A percentile compares a stretch with the other conserved stretches of the same genome.
Evolutionary conservation across 305 asterid genomes (phyloP).

Genomic region (Caryopteris hybrid): DNA sequence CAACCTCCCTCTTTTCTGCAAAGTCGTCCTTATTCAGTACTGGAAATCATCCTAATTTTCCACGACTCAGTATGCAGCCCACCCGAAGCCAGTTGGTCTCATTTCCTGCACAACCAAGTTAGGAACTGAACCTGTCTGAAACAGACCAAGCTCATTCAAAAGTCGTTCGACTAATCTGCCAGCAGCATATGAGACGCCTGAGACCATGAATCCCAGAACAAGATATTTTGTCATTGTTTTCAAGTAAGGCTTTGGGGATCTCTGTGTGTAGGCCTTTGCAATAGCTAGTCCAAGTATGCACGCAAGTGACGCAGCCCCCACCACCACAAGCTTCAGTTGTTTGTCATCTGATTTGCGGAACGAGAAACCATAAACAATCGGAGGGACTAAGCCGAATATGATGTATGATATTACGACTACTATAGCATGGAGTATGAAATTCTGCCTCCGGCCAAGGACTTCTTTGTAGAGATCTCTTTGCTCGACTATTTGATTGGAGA

Average conservation of each 20-base stretch:
- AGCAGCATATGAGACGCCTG: constrained; percentile 65
- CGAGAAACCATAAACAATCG: constrained; percentile 54
- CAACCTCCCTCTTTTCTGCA: not conserved
- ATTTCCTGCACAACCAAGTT: constrained; percentile 20
- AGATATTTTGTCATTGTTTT: constrained; percentile 42
- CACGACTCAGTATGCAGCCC: constrained; percentile 46
- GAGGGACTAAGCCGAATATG: constrained; percentile 64
- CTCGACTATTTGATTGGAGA: constrained; percentile 28
- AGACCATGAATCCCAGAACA: constrained; percentile 50
- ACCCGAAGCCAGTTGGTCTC: constrained; percentile 23
- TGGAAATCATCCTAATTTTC: not conserved
- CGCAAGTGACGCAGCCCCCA: constrained; percentile 53
- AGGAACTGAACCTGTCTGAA: constrained; percentile 36
- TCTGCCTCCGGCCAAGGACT: constrained; percentile 62
- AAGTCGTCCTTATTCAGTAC: not conserved
- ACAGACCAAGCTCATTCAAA: constrained; percentile 53
- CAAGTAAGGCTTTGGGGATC: constrained; percentile 56
- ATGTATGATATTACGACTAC: constrained; percentile 56
- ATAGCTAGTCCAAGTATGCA: constrained; percentile 54
- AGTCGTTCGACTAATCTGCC: constrained; percentile 53
- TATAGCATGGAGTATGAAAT: constrained; percentile 53
- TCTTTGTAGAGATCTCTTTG: constrained; percentile 55
- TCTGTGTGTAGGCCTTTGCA: constrained; percentile 52
- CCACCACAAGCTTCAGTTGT: constrained; percentile 60
- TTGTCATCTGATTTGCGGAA: constrained; percentile 53